phyloP scores from a whole-genome alignment of 805 yeast genomes.

The Kazachstania taianensis region DNA sequence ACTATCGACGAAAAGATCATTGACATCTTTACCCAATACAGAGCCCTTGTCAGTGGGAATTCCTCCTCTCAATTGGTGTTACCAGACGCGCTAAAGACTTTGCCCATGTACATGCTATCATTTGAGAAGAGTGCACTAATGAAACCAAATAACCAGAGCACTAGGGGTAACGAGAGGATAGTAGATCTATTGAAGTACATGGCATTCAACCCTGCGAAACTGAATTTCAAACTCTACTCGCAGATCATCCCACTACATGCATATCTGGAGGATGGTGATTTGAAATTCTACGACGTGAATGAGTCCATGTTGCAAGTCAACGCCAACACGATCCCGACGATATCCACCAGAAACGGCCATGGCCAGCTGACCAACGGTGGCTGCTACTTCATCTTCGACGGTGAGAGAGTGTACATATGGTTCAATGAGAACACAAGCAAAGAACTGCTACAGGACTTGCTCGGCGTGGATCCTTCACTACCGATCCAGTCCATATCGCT shows the following conservation, averaged over 20 bases:
- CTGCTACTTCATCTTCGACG: slow-evolving; percentile 68
- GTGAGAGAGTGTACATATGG: slow-evolving; percentile 49
- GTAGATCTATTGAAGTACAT: slow-evolving; percentile 36
- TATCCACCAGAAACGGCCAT: slow-evolving; percentile 33
- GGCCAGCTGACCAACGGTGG: slow-evolving; percentile 49
- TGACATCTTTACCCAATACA: slow-evolving; percentile 50
- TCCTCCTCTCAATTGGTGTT: slow-evolving; percentile 48
- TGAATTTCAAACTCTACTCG: slow-evolving; percentile 69
- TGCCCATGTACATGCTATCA: slow-evolving; percentile 58
- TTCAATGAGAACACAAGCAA: slow-evolving; percentile 61
- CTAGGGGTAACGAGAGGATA: slow-evolving; percentile 56
- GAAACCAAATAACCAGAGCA: slow-evolving; percentile 28
- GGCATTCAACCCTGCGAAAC: slow-evolving; percentile 40
- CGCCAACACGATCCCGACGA: slow-evolving; percentile 36
- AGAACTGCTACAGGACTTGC: slow-evolving; percentile 58
- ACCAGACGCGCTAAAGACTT: slow-evolving; percentile 69
- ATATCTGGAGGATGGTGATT: slow-evolving; percentile 45
- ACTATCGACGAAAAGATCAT: slow-evolving; percentile 44
- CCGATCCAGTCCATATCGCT: slow-evolving; percentile 19
- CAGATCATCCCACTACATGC: slow-evolving; percentile 65
- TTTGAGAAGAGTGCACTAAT: slow-evolving; percentile 62
- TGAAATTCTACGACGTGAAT: slow-evolving; percentile 34
- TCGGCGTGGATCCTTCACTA: slow-evolving; percentile 42
- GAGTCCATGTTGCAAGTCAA: slow-evolving; percentile 32
- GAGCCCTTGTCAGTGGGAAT: slow-evolving; percentile 36